Conservation (phyloP, 2,329 filamentous ascomycete genomes). For the Cladosporium sphaerospermum region DNA sequence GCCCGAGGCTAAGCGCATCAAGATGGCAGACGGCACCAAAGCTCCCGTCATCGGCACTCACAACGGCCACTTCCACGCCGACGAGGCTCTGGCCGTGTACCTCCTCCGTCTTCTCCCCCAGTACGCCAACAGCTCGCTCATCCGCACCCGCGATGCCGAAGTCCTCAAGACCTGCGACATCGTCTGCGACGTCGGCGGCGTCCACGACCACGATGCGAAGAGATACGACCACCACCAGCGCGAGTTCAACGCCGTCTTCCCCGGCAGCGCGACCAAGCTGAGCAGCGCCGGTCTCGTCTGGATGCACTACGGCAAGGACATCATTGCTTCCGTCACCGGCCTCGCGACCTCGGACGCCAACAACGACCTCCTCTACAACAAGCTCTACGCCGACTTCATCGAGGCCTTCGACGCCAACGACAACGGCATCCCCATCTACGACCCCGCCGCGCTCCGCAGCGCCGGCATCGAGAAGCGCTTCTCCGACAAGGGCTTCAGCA, state of each 20-base stretch:
- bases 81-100: constrained; percentile 94
- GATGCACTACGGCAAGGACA: constrained; percentile 84
- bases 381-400: constrained; percentile 88
- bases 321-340: constrained; percentile 64
- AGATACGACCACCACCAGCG: constrained; percentile 98
- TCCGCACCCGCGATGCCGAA: constrained; percentile 81
- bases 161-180: constrained; percentile 79
- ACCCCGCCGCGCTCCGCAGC: constrained; percentile 60
- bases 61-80: constrained; percentile 97
- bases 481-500: constrained; percentile 71
- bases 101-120: constrained; percentile 84
- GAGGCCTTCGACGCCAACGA: constrained; percentile 97
- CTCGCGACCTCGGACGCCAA: constrained; percentile 57
- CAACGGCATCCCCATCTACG: constrained; percentile 84
- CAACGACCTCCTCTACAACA: constrained; percentile 71
- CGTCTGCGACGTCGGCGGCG: constrained; percentile 94
- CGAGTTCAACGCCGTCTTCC: constrained; percentile 79
- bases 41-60: constrained; percentile 73
- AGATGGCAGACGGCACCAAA: constrained; percentile 51
- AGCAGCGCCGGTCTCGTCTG: constrained; percentile 91
- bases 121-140: constrained; percentile 66
- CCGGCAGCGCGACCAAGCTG: constrained; percentile 76
- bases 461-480: constrained; percentile 78
- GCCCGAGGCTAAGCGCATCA: constrained; percentile 66
- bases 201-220: constrained; percentile 70